Base-by-base conservation (phyloP, 345 rosid species). In the Triadica sebifera region DNA sequence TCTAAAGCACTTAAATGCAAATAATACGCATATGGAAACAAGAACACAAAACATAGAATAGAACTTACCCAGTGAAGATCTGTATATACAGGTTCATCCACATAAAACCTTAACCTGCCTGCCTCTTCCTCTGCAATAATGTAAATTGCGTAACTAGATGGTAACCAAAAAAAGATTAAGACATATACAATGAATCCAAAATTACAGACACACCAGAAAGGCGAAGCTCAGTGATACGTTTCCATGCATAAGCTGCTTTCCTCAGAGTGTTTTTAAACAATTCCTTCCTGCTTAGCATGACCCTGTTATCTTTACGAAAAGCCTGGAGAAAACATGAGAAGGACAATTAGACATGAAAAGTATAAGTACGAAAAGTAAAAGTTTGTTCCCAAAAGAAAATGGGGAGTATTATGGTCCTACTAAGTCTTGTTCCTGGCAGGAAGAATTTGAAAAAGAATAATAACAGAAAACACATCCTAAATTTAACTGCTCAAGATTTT, bases 41-140 rank as follows among this genome's bases (percentile, higher is more conserved):
- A 7, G 56, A 10, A 37, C 43, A 4, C 13, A 1, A 20, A 52
- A 41, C 43, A 25, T 20, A 15, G 5, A 60, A 72, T 25, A 75
- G 52, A 58, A 37, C 50, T 41, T 86, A 93, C 99, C 97, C 97
- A 93, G 70, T 96, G 99, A 65, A 96, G 99, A 90, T 96, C 98
- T 0, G 93, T 86, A 81, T 61, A 96, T 53, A 93, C 85, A 47
- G 99, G 96, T 62, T 96, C 90, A 72, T 96, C 99, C 46, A 96
- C 75, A 76, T 59, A 96, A 78, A 59, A 86, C 85, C 96, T 88
- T 73, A 96, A 57, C 70, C n/a, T 65, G 45, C 77, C 39, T 17
- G 92, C 91, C 85, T 96, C 98, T 82, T 96, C 97, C 80, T 96
- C 99, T 96, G 96, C 78, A 80, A 74, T 64, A 67, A 77, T 10